Evolutionary conservation across 2,329 filamentous ascomycete species (phyloP), one percentile per base, ranked within the genome.

Genomic region (Zymoseptoria pseudotritici): DNA sequence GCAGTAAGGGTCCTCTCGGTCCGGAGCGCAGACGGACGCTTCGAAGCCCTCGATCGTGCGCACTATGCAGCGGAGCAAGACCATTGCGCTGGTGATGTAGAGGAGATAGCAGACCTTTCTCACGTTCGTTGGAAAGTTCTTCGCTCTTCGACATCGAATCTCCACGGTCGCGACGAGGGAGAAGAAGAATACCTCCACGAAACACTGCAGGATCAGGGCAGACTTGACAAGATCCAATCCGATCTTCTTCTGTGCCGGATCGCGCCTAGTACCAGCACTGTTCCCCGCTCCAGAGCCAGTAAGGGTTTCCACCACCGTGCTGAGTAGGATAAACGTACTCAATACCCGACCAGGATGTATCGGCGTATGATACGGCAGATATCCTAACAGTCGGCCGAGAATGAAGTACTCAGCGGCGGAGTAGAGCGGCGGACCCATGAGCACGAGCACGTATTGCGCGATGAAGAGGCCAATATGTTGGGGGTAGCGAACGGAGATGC

Each of bases 361-460:
- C 0, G 83, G 83, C 0, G 83, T 78, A 59, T 82, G 77, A 67
- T 85, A 83, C 0, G 84, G 84, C 2, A 84, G 76, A 70, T 87
- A 88, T 70, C 82, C 82, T 20, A 87, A 76, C 11, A 85, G 76
- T 3, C 83, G 79, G 2, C 81, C 81, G 22, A 87, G 79, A 58
- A 86, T 79, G 65, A 84, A 80, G 71, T 86, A 87, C 67, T 86
- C 85, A 58, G 82, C 79, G 2, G 84, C 76, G 56, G 84, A 83
- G 55, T 66, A 77, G 50, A 86, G 80, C 3, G 87, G 74, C 0
- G 86, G 85, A 2, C 82, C 66, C 59, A 77, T 69, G 13, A 77
- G 69, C 42, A 76, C 71, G 6, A 78, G 69, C 0, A 77, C 73
- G 17, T 69, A 71, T n/a, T 74, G 74, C 7, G 73, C 73, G 60